Evolutionary conservation across 139 green algal species (phyloP).

Genomic region (Picochlorum sp.): DNA sequence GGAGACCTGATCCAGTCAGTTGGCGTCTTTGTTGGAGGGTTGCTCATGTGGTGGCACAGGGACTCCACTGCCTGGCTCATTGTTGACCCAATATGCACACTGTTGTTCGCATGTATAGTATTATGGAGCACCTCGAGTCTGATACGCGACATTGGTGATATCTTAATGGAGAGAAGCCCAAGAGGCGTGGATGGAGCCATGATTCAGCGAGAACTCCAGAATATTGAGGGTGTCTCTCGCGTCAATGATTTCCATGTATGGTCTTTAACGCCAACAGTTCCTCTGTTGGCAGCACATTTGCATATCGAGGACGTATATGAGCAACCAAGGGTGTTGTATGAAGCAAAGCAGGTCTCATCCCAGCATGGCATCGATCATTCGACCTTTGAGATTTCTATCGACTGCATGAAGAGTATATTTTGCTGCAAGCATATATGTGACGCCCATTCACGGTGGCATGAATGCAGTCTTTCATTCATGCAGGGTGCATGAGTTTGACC

Average conservation of each 20-base stretch:
- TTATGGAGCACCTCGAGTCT: conserved; percentile 72
- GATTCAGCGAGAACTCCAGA: conserved; percentile 6
- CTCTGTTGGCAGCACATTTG: conserved; percentile 68
- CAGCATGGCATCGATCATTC: conserved; percentile 43
- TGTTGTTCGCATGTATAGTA: conserved; percentile 84
- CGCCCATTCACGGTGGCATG: too few species aligned
- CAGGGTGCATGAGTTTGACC: too few species aligned
- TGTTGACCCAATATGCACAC: conserved; percentile 86
- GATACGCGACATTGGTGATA: conserved; percentile 75
- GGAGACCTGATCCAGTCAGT: conserved; percentile 87
- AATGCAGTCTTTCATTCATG: too few species aligned
- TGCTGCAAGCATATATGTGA: too few species aligned
- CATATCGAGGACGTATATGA: conserved; percentile 28
- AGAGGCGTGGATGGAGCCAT: conserved; percentile 40
- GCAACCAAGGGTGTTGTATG: conserved; percentile 11
- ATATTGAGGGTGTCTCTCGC: conserved; percentile 62
- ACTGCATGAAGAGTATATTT: too few species aligned
- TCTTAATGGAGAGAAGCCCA: conserved; percentile 88
- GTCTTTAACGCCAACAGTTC: conserved; percentile 64
- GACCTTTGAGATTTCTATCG: conserved; percentile 53
- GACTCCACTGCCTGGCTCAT: conserved; percentile 46
- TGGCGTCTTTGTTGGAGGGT: conserved; percentile 74
- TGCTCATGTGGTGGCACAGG: conserved; percentile 81
- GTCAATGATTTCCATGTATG: conserved; percentile 91
- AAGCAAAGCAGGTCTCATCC: too few species aligned